Evolutionary conservation across 306 rosid species (phyloP).

Genomic region (Vigna angularis): DNA sequence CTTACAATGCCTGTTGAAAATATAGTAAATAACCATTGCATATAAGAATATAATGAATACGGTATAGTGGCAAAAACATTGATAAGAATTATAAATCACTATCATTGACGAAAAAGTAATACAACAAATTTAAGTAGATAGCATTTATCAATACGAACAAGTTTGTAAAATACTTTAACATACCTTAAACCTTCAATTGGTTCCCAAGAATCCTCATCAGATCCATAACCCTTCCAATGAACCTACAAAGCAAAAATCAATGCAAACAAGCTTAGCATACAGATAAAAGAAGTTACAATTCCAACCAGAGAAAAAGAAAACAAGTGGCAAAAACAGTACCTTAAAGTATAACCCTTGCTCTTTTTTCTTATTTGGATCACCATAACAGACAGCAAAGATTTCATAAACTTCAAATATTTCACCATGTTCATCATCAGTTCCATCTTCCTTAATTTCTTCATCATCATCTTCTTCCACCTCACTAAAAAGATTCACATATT

Average conservation of each 20-base stretch:
- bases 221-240: constrained; percentile 78
- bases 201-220: constrained; percentile 81
- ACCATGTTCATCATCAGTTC: neutral
- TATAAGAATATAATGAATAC: neutral
- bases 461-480: constrained; percentile 46
- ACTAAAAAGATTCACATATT: constrained; percentile 47
- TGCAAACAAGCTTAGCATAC: neutral
- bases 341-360: constrained; percentile 63
- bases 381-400: constrained; percentile 58
- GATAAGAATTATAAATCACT: neutral
- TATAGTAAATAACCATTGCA: neutral
- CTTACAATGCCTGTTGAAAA: constrained; percentile 61
- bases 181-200: constrained; percentile 72
- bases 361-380: constrained; percentile 55
- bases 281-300: neutral
- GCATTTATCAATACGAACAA: neutral
- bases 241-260: constrained; percentile 52
- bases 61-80: too few relatives aligned
- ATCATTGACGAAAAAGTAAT: neutral
- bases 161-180: neutral
- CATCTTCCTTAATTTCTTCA: neutral
- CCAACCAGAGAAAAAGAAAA: neutral
- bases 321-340: constrained; percentile 44
- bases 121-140: neutral
- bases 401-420: constrained; percentile 75